Evolutionary conservation across 2,329 filamentous ascomycete genomes (phyloP), one percentile per base, ranked within the genome.

Genomic region (Phaeosphaeriaceae sp.): DNA sequence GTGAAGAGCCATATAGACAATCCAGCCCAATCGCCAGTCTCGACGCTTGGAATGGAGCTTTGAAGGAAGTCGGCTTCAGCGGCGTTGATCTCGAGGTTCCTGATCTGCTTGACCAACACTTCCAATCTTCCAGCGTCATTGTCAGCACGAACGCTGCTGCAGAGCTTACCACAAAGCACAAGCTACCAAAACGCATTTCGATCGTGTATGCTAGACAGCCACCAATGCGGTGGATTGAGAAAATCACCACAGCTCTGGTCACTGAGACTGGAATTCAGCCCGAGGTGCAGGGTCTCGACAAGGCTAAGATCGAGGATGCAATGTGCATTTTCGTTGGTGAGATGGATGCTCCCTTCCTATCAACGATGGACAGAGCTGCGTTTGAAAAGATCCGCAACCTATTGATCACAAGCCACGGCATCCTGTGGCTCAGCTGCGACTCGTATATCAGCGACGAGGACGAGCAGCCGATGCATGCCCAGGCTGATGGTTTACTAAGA

Each of bases 341-440:
- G 52, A 22, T 54, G 52, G 52, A 46, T 28, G 23, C 23, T 4
- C 42, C 52, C 1, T 54, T 54, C 24, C 23, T 55, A 3, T 32
- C 43, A 13, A 28, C 19, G 7, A 22, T 55, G n/a, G 52, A 55
- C 22, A 10, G 19, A 3, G 42, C 8, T 7, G 42, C 9, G 4
- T 55, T 55, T n/a, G 47, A 55, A 6, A 26, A 17, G 11, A 21
- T 55, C 2, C 42, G 43, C 19, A 43, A 17, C 2, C 6, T 55
- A 3, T 5, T 50, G 6, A 11, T 22, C 15, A 24, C 13, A 2
- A 32, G 30, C 24, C 15, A 24, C 13, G 40, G 40, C 10, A 7
- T 55, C 4, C 46, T 55, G 3, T 55, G 53, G 53, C 22, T 55
- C 15, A 55, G 46, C n/a, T 28, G 47, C n/a, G 44, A 47, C 17